Evolutionary conservation across 352 stramenopile species (phyloP), one percentile per base, ranked within the genome.

Genomic region (Phytophthora pluvialis): DNA sequence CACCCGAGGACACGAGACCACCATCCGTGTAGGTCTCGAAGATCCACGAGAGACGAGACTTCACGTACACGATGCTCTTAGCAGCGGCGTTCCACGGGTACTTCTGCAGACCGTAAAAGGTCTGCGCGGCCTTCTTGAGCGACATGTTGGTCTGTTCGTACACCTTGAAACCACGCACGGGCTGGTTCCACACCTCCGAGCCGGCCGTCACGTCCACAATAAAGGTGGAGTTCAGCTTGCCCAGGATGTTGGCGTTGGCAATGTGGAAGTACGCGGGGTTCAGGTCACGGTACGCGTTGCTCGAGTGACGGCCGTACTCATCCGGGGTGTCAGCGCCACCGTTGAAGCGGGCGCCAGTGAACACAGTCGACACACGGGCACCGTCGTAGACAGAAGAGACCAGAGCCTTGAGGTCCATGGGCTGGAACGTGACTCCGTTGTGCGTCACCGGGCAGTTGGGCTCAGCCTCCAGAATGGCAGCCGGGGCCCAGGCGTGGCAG

Each of bases 141-240:
- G 60, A 62, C 60, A 80, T 70, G 8, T 53, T 47, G 35, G 64
- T 60, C 25, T 78, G 51, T 43, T 78, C 51, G 64, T 85, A 89
- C 46, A 70, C 75, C 43, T 72, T 60, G 64, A 82, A 88, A 51
- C 64, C 71, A 45, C 59, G 60, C 39, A 87, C 67, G 2, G 80
- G 80, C 58, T 85, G 74, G 66, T 89, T 89, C 78, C 80, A 89
- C 21, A 90, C 77, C 52, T 81, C 60, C 1, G 60, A 25, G n/a
- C 58, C 67, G 6, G 68, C 61, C 5, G 59, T 62, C 3, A 83
- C 66, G 43, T 88, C 80, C 4, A 75, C 48, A 8, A 88, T 53
- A 58, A 81, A 83, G 4, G 72, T 64, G 33, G 73, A 29, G 21
- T 78, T 78, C 15, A 77, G 52, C n/a, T 67, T 64, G 6, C 67